Base-by-base conservation (phyloP, 2,329 filamentous ascomycete species). In the Beauveria sp. region DNA sequence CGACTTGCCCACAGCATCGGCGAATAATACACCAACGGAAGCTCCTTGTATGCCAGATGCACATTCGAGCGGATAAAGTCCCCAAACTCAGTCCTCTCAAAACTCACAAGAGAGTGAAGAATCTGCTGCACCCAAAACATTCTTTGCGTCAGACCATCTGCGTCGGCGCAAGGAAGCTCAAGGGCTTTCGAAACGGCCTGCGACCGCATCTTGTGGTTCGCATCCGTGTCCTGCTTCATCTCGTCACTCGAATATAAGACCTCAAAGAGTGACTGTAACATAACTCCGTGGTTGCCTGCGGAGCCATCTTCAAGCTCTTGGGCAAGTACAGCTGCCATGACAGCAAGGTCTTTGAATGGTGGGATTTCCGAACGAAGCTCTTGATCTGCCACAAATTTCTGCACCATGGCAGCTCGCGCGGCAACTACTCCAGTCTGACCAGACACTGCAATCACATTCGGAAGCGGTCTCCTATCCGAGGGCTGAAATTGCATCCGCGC, bases 51-150 rank as follows among this genome's bases (percentile, higher is more conserved):
- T 0, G 66, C 67, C 50, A 72, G 18, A 24, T 65, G 62, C 18
- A 67, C 59, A 1, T 62, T 67, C 1, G 18, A 48, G 0, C n/a
- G 63, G 0, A 70, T 55, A 53, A 71, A 70, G 8, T 64, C 63
- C 0, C 66, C 65, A 63, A 72, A 70, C 16, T 14, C 20, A 16
- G 7, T 1, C n/a, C 5, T 0, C 8, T 40, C 3, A 40, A 59
- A 12, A 12, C 26, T 60, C 41, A 18, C 64, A 54, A 56, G 69
- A 14, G 41, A 63, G 2, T 64, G 47, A 10, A 69, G 63, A 0
- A 69, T 63, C 37, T 69, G 65, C 57, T 67, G 69, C 0, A 67
- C 65, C 70, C 70, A 72, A 22, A 72, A 72, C 58, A 66, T 64
- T 16, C 65, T 63, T 50, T 67, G 66, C 0, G 70, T 71, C 12